Base-by-base conservation (phyloP, 371 early-diverging fungal species). In the Mucor piriformis region DNA sequence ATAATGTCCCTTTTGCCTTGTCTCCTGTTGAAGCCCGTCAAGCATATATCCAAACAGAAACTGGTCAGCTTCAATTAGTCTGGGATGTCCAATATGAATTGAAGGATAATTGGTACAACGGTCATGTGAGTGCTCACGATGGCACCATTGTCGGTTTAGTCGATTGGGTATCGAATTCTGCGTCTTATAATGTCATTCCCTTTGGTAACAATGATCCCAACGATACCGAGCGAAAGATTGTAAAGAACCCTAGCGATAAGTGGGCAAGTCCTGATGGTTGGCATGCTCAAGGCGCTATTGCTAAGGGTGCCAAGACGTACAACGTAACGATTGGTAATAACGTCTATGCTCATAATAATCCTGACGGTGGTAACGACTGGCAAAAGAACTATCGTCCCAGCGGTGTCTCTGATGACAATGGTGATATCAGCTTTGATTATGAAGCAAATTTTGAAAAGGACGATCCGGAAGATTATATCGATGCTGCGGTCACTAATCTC, bases 51-150 rank as follows among this genome's bases (percentile, higher is more conserved):
- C 86, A 85, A 59, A 74, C 72, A 15, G 81, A 76, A 21, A 75
- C 79, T 6, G 87, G 85, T 12, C 63, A 70, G 6, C 67, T 81
- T 16, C 69, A 72, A 27, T 83, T 88, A 15, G 92, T 93, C 33
- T 97, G 95, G 89, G 95, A 94, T 64, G 63, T 96, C 54, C 85
- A 92, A 58, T 74, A 94, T n/a, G 94, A 96, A 68, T 79, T 95
- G 76, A 77, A 87, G 51, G 89, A 93, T 66, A 86, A 94, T 74
- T 96, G 95, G 94, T 92, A 88, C 78, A 85, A 92, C 62, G 92
- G 87, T 12, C 92, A 93, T 50, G 83, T 97, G 37, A 82, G 90
- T 60, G 88, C 95, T 12, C 75, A 79, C 58, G 83, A 80, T 53
- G 90, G 91, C 37, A 73, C 87, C 56, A 78, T 95, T 11, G 57